Evolutionary conservation across 257 asterid species (phyloP).

Genomic region (Mitragyna speciosa): DNA sequence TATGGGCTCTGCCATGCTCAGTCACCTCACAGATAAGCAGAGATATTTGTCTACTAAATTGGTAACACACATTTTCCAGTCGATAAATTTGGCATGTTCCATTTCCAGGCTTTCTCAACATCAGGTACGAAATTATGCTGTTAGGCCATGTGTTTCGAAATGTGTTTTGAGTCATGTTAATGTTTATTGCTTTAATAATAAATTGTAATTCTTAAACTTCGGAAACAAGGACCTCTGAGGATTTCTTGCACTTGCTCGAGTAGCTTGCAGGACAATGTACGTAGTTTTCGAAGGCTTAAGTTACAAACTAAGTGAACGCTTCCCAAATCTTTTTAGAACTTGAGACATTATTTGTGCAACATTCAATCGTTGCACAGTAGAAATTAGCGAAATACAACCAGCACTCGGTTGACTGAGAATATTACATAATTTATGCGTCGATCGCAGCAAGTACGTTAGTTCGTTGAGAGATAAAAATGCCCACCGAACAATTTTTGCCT

Average conservation of each 20-base stretch:
- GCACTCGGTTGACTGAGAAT: background rate
- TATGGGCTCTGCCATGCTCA: background rate
- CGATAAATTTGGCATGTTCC: background rate
- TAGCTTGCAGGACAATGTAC: background rate
- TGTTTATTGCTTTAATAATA: background rate
- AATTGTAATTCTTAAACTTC: background rate
- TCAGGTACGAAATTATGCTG: too few relatives aligned
- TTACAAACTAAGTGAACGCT: background rate
- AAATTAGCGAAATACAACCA: too few relatives aligned
- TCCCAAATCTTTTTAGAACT: background rate
- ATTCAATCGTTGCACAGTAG: background rate
- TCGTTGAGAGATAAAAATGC: background rate
- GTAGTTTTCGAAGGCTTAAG: background rate
- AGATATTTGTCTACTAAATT: slow-evolving; percentile 3
- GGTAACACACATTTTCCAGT: slow-evolving; percentile 4
- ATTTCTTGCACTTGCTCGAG: background rate
- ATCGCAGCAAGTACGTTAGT: background rate
- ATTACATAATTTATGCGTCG: background rate
- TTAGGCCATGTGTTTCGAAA: too few relatives aligned
- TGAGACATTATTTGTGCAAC: background rate
- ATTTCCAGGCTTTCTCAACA: background rate
- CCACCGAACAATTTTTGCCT: background rate
- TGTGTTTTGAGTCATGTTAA: too few relatives aligned
- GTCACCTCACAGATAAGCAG: slow-evolving; percentile 7
- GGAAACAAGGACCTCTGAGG: background rate